A percentile compares a stretch with the other conserved stretches of the same genome.
phyloP scores from a whole-genome alignment of 2,329 filamentous ascomycete genomes.

The Claviceps sp. region DNA sequence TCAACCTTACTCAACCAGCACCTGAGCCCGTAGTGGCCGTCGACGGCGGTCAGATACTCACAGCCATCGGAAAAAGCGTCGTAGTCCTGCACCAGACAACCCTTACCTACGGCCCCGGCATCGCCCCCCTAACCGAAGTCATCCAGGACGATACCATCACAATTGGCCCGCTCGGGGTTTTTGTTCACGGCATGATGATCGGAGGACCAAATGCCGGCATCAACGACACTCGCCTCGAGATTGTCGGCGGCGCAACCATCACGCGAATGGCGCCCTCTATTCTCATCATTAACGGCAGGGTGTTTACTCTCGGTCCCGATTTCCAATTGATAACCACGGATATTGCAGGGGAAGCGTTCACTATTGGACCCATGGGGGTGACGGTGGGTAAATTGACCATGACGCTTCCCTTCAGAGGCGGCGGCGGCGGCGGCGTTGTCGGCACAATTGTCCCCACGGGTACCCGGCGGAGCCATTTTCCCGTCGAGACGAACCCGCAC shows the following conservation, averaged over 20 bases:
- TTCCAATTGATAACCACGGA: conserved; percentile 29
- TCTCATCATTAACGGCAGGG: conserved; percentile 35
- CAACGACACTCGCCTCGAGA: conserved; percentile 27
- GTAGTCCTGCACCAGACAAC: conserved; percentile 29
- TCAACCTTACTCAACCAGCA: conserved; percentile 16
- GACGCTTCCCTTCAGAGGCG: conserved; percentile 31
- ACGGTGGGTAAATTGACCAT: conserved; percentile 32
- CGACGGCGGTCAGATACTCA: conserved; percentile 34
- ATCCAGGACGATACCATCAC: conserved; percentile 38
- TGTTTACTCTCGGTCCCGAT: conserved; percentile 37
- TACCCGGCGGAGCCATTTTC: conserved; percentile 11
- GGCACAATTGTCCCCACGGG: conserved; percentile 25
- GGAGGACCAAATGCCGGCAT: conserved; percentile 26
- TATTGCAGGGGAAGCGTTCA: conserved; percentile 36
- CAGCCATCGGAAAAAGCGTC: conserved; percentile 26
- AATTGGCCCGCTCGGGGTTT: conserved; percentile 32
- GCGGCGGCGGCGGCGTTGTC: conserved; percentile 26
- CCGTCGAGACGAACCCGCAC: conserved; percentile 14
- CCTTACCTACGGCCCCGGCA: conserved; percentile 29
- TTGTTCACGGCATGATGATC: conserved; percentile 26
- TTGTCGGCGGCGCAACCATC: conserved; percentile 39
- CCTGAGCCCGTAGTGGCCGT: conserved; percentile 30
- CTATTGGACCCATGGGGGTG: conserved; percentile 35
- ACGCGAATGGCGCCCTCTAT: conserved; percentile 34
- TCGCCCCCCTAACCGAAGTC: conserved; percentile 21